Percentiles rank a stretch among this genome's conserved stretches.
Conservation (phyloP, 805 yeast genomes). For the Sugiyamaella marilandica region DNA sequence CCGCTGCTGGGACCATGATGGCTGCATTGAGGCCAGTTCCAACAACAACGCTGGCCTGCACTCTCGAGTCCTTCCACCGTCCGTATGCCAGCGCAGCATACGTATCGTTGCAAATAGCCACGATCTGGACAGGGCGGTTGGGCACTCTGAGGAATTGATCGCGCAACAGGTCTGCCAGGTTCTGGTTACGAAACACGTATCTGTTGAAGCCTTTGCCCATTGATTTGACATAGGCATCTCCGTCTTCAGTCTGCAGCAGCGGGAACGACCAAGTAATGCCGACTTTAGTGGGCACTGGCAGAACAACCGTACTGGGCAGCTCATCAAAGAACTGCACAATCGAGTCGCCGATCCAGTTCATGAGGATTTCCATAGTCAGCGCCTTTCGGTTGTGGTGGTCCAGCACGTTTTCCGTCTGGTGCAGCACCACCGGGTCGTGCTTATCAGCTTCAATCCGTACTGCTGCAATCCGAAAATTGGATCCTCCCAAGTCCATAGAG, state of each 20-base stretch:
- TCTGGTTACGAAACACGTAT: background rate
- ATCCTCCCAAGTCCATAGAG: background rate
- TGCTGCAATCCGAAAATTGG: background rate
- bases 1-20: background rate
- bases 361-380: background rate
- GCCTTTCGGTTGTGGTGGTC: background rate
- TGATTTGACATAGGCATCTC: background rate
- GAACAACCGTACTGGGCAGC: background rate
- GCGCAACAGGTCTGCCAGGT: background rate
- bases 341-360: background rate
- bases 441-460: background rate
- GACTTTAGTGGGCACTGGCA: background rate
- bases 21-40: background rate
- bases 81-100: background rate
- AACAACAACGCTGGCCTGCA: background rate
- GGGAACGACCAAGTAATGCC: slow-evolving; percentile 2
- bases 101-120: background rate
- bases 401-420: background rate
- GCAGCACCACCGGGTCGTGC: background rate
- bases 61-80: background rate
- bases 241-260: background rate
- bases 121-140: background rate
- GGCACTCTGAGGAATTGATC: background rate
- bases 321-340: background rate
- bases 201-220: slow-evolving; percentile 2